Conservation (phyloP, 163 green algal species). For the Trebouxiophyceae sp. region DNA sequence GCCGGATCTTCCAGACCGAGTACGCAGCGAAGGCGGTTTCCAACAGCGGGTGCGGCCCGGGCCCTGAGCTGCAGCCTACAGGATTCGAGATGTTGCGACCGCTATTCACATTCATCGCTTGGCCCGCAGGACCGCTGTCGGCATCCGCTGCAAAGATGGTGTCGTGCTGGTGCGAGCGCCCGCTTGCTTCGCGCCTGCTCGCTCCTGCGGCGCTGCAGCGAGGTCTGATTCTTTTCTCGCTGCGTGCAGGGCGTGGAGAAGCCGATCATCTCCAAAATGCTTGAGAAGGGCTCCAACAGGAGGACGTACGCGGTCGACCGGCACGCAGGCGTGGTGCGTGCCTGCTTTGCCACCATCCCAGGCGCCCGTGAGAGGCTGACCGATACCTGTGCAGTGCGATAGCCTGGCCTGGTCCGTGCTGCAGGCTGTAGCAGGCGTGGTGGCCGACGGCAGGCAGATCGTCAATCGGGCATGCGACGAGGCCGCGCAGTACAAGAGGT, state of each 20-base stretch:
- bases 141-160: slow-evolving; percentile 92
- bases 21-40: slow-evolving; percentile 99
- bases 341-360: too few species aligned
- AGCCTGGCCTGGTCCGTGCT: not conserved
- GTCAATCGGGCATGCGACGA: slow-evolving; percentile 78
- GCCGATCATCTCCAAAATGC: slow-evolving; percentile 93
- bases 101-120: not conserved
- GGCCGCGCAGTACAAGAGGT: slow-evolving; percentile 79
- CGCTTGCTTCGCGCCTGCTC: not conserved
- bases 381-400: not conserved
- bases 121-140: slow-evolving; percentile 80
- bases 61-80: too few species aligned
- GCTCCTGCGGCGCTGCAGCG: not conserved
- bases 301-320: slow-evolving; percentile 80
- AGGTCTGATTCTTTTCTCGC: too few species aligned
- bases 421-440: slow-evolving; percentile 73
- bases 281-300: slow-evolving; percentile 86
- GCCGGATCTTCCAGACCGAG: slow-evolving; percentile 96
- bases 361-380: too few species aligned
- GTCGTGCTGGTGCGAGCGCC: slow-evolving; percentile 80
- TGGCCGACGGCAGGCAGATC: slow-evolving; percentile 84
- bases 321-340: slow-evolving; percentile 73
- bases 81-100: too few species aligned
- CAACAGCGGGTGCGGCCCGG: slow-evolving; percentile 76
- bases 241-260: slow-evolving; percentile 85